Evolutionary conservation across 352 stramenopile genomes (phyloP).

Genomic region (Globisporangium barbulae): DNA sequence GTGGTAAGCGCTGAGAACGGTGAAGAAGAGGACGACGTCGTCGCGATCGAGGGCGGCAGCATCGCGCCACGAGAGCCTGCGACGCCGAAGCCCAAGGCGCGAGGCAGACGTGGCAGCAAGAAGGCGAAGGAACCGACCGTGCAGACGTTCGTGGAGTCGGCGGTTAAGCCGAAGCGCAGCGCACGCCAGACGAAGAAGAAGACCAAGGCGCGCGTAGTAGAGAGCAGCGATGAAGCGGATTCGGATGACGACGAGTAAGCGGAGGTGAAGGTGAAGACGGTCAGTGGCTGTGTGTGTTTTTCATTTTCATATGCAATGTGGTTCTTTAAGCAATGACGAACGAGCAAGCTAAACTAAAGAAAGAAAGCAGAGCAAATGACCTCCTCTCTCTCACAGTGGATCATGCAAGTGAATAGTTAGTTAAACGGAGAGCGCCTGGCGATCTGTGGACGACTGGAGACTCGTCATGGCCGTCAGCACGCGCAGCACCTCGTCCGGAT

Average conservation of each 20-base stretch:
- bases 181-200: conserved; percentile 15
- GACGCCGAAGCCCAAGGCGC: conserved; percentile 33
- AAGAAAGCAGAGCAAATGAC: background rate
- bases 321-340: background rate
- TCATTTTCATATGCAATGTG: conserved; percentile 4
- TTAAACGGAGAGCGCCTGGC: conserved; percentile 21
- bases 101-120: conserved; percentile 23
- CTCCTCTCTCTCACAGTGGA: background rate
- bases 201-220: conserved; percentile 8
- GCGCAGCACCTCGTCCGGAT: conserved; percentile 74
- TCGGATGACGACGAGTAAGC: conserved; percentile 12
- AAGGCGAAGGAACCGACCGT: conserved; percentile 33
- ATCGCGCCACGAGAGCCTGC: conserved; percentile 18
- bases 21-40: conserved; percentile 40
- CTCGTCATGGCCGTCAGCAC: conserved; percentile 72
- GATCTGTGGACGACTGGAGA: conserved; percentile 30
- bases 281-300: conserved; percentile 2
- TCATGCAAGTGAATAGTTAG: conserved; percentile 1
- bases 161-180: conserved; percentile 20
- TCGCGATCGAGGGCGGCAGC: background rate
- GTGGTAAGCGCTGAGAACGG: conserved; percentile 47
- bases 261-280: background rate
- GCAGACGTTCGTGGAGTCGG: conserved; percentile 25
- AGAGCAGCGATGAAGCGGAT: conserved; percentile 10
- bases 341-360: background rate